Evolutionary conservation across 176 grass and related monocot genomes (phyloP).

Genomic region (Triticum timopheevii): DNA sequence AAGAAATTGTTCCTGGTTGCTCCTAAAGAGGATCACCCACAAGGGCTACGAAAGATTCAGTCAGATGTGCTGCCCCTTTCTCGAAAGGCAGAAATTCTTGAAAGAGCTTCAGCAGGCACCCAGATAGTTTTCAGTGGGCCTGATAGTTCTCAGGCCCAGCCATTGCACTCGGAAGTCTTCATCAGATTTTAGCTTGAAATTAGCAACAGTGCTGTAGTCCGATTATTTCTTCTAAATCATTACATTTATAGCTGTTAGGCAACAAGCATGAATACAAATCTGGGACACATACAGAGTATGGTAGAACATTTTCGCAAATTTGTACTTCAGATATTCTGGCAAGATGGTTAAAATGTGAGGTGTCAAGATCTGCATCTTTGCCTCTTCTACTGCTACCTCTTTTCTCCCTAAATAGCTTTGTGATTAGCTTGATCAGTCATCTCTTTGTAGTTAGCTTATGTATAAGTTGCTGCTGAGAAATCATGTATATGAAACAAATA

Average conservation of each 20-base stretch:
- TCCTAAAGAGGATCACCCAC: slow-evolving; percentile 55
- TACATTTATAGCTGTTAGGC: slow-evolving; percentile 39
- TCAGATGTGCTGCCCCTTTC: slow-evolving; percentile 35
- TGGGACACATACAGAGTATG: slow-evolving; percentile 34
- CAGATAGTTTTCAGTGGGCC: slow-evolving; percentile 56
- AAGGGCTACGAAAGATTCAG: slow-evolving; percentile 44
- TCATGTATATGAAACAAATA: neutral
- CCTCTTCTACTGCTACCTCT: neutral
- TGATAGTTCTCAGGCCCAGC: slow-evolving; percentile 45
- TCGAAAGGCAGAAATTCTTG: slow-evolving; percentile 37
- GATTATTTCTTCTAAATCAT: slow-evolving; percentile 28
- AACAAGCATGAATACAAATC: slow-evolving; percentile 30
- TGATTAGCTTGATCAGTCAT: neutral
- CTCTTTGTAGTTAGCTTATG: slow-evolving; percentile 11
- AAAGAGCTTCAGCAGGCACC: slow-evolving; percentile 55
- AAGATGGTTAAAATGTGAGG: slow-evolving; percentile 20
- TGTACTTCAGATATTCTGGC: slow-evolving; percentile 23
- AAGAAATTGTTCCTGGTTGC: slow-evolving; percentile 52
- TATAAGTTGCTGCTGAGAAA: neutral
- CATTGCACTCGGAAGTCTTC: slow-evolving; percentile 77
- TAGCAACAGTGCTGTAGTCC: slow-evolving; percentile 32
- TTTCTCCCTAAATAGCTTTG: neutral
- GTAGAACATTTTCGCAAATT: slow-evolving; percentile 31
- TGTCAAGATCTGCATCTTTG: slow-evolving; percentile 13
- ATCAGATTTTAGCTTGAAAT: slow-evolving; percentile 68